Base-by-base conservation (phyloP, 2,329 filamentous ascomycete species). In the Xylariaceae sp. region DNA sequence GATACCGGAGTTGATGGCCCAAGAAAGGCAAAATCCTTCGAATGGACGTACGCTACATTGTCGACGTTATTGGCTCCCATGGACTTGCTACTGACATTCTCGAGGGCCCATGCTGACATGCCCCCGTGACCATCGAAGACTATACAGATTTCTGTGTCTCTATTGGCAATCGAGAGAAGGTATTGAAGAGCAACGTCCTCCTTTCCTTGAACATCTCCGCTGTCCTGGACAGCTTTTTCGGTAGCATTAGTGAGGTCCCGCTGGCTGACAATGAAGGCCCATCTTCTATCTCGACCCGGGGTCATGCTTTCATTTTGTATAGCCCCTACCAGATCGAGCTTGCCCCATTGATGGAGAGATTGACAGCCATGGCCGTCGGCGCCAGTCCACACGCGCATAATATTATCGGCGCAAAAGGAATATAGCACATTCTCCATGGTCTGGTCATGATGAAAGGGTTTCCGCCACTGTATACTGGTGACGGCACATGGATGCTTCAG, bases 51-150 rank as follows among this genome's bases (percentile, higher is more conserved):
- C 1, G 88, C 81, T 52, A 96, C 83, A 57, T 89, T 93, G 68
- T 93, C 94, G n/a, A 91, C 78, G 47, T 83, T 81, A 19, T 80
- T 73, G 3, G 76, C 72, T 44, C 78, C 79, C 51, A 78, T 79
- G 24, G 74, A 70, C 56, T 83, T 88, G 53, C 79, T 82, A 28
- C 85, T 84, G 16, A 95, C 78, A 56, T 91, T 90, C 61, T 97
- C 90, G 42, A 98, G 67, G 1, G 89, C 91, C 87, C 91, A 96
- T 0, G 88, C 89, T 31, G 87, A 89, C 85, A 97, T 88, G 50
- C 83, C 82, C 1, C 91, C 91, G 36, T 76, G 71, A n/a, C 83
- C 82, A 63, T 97, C 89, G 36, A 95, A 72, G 8, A 91, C 81
- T 18, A 97, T 74, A 51, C 89, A 93, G 3, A 98, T 79, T 60